Conservation (phyloP, 2,329 filamentous ascomycete species). For the Penicillium concentricum region DNA sequence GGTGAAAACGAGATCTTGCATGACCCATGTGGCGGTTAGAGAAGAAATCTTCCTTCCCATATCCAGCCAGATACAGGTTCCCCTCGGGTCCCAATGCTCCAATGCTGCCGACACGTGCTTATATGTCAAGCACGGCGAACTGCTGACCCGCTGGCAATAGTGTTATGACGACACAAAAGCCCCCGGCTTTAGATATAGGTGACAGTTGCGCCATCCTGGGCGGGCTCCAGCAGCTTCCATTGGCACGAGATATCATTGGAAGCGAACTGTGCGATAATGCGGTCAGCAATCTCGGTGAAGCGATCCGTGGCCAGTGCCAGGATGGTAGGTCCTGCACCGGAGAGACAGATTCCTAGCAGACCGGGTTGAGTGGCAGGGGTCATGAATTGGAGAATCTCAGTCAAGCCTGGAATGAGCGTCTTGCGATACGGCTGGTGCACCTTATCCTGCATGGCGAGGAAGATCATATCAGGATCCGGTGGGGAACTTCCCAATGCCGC, state of each 20-base stretch:
- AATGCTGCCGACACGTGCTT: neutral
- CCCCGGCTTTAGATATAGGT: constrained; percentile 14
- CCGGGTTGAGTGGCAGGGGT: constrained; percentile 84
- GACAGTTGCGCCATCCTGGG: constrained; percentile 59
- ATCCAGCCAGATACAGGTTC: neutral
- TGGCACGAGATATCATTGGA: constrained; percentile 66
- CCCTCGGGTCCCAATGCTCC: neutral
- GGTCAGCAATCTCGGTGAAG: constrained; percentile 80
- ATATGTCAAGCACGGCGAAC: neutral
- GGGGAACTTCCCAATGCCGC: constrained; percentile 86
- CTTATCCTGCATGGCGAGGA: constrained; percentile 97
- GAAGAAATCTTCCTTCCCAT: neutral
- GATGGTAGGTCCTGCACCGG: constrained; percentile 92
- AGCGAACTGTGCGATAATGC: constrained; percentile 73
- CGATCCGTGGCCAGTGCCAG: constrained; percentile 86
- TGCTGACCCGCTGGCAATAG: neutral
- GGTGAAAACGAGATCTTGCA: constrained; percentile 16
- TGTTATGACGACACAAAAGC: constrained; percentile 1
- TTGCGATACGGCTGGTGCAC: constrained; percentile 96
- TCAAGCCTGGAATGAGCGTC: constrained; percentile 84
- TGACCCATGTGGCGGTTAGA: constrained; percentile 7
- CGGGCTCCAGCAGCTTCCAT: constrained; percentile 87
- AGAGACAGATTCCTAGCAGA: constrained; percentile 89
- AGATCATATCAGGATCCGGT: constrained; percentile 89
- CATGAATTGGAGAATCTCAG: constrained; percentile 86